phyloP scores from a whole-genome alignment of 2,329 filamentous ascomycete species.

The Anisogramma anomala region DNA sequence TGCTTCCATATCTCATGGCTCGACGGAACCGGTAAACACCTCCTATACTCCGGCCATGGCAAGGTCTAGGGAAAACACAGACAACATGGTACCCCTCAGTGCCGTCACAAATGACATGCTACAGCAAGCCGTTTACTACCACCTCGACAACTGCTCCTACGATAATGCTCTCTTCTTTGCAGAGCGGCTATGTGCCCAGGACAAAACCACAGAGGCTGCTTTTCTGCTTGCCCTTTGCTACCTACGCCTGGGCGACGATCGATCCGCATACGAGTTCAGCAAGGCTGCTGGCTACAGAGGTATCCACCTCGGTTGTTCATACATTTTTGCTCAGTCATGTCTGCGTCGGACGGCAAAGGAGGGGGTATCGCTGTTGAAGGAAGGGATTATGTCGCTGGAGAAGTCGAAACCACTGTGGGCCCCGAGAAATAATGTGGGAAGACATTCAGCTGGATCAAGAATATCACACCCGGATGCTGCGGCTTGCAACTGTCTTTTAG shows the following conservation, averaged over 20 bases:
- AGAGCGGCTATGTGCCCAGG: slow-evolving; percentile 73
- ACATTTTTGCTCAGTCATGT: slow-evolving; percentile 84
- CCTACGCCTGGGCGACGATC: slow-evolving; percentile 68
- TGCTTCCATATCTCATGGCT: slow-evolving; percentile 24
- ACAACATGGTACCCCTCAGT: slow-evolving; percentile 41
- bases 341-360: slow-evolving; percentile 66
- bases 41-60: slow-evolving; percentile 15
- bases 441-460: slow-evolving; percentile 66
- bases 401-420: slow-evolving; percentile 68
- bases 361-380: slow-evolving; percentile 70
- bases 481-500: slow-evolving; percentile 70
- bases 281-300: slow-evolving; percentile 60
- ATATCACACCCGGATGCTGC: slow-evolving; percentile 72
- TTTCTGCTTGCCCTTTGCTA: slow-evolving; percentile 81
- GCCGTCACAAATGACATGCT: slow-evolving; percentile 40
- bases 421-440: slow-evolving; percentile 65
- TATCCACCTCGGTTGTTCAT: slow-evolving; percentile 73
- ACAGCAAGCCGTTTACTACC: slow-evolving; percentile 51
- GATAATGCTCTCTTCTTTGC: slow-evolving; percentile 92
- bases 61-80: slow-evolving; percentile 13
- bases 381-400: slow-evolving; percentile 75
- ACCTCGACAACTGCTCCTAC: slow-evolving; percentile 79
- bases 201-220: slow-evolving; percentile 66
- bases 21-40: slow-evolving; percentile 17
- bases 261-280: slow-evolving; percentile 75